A percentile compares a stretch with the other conserved stretches of the same genome.
Conservation (phyloP, 73 alveolate genomes). For the Tetrahymena malaccensis region DNA sequence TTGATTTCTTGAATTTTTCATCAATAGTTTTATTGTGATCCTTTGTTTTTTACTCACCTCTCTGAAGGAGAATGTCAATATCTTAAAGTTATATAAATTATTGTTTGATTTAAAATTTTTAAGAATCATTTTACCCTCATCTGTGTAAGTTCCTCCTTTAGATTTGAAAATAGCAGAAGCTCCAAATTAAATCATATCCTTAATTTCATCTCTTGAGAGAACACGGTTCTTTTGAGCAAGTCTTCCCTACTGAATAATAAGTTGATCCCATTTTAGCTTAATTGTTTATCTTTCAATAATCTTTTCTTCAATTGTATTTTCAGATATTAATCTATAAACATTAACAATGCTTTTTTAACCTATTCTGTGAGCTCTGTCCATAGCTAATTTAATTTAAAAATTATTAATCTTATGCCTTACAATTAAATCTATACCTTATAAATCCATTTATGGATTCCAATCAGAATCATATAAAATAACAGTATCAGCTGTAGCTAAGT, state of each 20-base stretch:
- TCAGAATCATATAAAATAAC: slow-evolving; percentile 97
- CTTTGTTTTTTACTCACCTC: slow-evolving; percentile 84
- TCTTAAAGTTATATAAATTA: slow-evolving; percentile 6
- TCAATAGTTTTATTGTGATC: slow-evolving; percentile 47
- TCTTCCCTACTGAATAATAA: slow-evolving; percentile 93
- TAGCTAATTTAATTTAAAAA: slow-evolving; percentile 50
- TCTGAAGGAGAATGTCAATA: slow-evolving; percentile 70
- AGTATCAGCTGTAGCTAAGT: slow-evolving; percentile 97
- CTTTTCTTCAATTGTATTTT: slow-evolving; percentile 95
- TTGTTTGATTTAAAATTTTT: neutral
- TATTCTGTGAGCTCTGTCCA: slow-evolving; percentile 99
- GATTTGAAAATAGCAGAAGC: slow-evolving; percentile 91
- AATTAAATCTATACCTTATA: slow-evolving; percentile 40
- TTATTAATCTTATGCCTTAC: neutral
- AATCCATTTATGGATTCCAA: slow-evolving; percentile 99
- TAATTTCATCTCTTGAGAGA: slow-evolving; percentile 86
- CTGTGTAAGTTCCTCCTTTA: slow-evolving; percentile 58
- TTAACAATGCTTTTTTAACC: slow-evolving; percentile 95
- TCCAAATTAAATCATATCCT: slow-evolving; percentile 93
- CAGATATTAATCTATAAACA: slow-evolving; percentile 86
- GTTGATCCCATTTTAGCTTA: slow-evolving; percentile 90
- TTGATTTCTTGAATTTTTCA: slow-evolving; percentile 36
- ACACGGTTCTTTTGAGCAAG: slow-evolving; percentile 76
- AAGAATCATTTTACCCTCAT: slow-evolving; percentile 38
- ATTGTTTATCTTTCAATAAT: slow-evolving; percentile 93